A percentile compares a stretch with the other conserved stretches of the same genome.
Conservation (phyloP, 345 rosid species). For the Passiflora organensis region DNA sequence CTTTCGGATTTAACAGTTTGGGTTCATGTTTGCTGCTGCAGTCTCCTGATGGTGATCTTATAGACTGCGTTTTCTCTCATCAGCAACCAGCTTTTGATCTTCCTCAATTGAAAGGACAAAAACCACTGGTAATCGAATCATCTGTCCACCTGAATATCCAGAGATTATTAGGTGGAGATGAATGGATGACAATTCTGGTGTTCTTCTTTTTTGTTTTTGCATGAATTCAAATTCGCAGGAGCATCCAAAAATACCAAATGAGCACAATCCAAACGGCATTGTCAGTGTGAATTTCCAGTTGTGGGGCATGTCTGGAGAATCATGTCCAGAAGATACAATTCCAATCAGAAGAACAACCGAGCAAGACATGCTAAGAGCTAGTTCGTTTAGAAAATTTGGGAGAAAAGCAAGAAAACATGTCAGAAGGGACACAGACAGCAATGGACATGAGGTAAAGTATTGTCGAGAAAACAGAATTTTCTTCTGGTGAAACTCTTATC, state of each 20-base stretch:
- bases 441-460: slow-evolving; percentile 80
- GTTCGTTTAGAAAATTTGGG: slow-evolving; percentile 58
- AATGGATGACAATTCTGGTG: not conserved
- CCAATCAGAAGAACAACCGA: slow-evolving; percentile 93
- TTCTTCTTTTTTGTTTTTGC: not conserved
- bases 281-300: slow-evolving; percentile 49
- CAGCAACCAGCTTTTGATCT: slow-evolving; percentile 93
- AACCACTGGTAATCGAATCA: slow-evolving; percentile 74
- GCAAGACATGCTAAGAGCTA: slow-evolving; percentile 75
- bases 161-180: not conserved
- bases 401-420: slow-evolving; percentile 51
- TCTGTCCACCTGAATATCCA: not conserved
- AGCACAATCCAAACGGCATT: slow-evolving; percentile 25
- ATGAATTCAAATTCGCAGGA: slow-evolving; percentile 52
- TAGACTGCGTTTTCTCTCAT: slow-evolving; percentile 78
- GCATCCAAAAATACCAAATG: slow-evolving; percentile 63
- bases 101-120: slow-evolving; percentile 59
- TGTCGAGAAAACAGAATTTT: no score
- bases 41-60: slow-evolving; percentile 83
- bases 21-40: slow-evolving; percentile 22
- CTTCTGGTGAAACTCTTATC: no score
- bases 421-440: slow-evolving; percentile 69
- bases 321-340: slow-evolving; percentile 84
- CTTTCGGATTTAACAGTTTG: not conserved
- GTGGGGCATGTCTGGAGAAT: slow-evolving; percentile 73